phyloP scores from a whole-genome alignment of 1,284 basidiomycete species.

The Cutaneotrichosporon mucoides region DNA sequence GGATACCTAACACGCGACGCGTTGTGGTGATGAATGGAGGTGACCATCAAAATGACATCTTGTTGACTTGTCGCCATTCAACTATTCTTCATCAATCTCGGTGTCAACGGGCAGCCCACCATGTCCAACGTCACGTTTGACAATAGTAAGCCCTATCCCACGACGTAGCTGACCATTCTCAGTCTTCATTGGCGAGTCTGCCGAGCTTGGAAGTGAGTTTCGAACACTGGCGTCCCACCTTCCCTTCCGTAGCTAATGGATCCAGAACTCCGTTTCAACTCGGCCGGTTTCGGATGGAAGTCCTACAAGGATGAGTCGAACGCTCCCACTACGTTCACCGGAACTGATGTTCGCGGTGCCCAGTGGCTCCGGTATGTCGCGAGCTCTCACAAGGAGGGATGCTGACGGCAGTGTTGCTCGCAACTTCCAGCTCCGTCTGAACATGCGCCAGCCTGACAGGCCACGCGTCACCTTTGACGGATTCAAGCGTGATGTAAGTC shows the following conservation, averaged over 20 bases:
- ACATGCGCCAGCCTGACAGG: slow-evolving; percentile 58
- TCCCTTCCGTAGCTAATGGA: no score
- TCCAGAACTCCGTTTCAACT: slow-evolving; percentile 79
- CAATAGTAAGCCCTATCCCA: slow-evolving; percentile 26
- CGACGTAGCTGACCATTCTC: neutral
- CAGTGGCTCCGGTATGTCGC: slow-evolving; percentile 65
- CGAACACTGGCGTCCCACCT: no score
- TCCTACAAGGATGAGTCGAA: slow-evolving; percentile 56
- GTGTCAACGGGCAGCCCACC: neutral
- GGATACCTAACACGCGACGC: no score
- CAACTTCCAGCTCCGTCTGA: slow-evolving; percentile 82
- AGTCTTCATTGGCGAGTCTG: slow-evolving; percentile 69
- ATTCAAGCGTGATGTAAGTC: slow-evolving; percentile 77
- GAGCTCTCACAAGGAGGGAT: no score
- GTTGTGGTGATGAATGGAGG: no score
- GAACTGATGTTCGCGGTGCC: slow-evolving; percentile 75
- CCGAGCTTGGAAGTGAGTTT: slow-evolving; percentile 73
- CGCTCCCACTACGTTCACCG: slow-evolving; percentile 59
- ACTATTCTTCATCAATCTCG: neutral
- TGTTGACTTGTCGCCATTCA: no score
- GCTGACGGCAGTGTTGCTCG: slow-evolving; percentile 66
- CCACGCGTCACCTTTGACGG: slow-evolving; percentile 80
- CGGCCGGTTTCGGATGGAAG: slow-evolving; percentile 88
- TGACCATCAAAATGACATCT: no score
- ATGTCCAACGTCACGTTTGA: slow-evolving; percentile 47